A percentile compares a stretch with the other conserved stretches of the same genome.
These are phyloP conservation scores for Thalassiosira hispida DNA, from an alignment of 352 stramenopile species.

Conservation along the genomic window DNA sequence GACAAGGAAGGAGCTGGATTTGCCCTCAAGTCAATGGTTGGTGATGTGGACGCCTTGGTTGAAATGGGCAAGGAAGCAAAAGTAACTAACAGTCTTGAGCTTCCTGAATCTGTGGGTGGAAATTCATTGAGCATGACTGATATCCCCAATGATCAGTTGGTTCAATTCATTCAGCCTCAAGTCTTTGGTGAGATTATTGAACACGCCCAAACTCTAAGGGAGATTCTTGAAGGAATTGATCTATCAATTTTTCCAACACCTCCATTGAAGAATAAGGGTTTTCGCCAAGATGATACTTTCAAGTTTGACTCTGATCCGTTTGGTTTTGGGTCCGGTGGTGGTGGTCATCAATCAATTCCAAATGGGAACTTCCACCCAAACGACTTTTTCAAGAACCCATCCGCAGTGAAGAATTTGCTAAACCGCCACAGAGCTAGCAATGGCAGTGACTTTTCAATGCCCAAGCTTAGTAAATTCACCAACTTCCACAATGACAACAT, in stretches of 20 bases:
- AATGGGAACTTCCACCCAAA: background rate
- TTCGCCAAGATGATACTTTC: background rate
- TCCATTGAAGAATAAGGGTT: background rate
- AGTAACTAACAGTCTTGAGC: background rate
- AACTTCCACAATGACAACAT: background rate
- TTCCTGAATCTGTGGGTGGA: background rate
- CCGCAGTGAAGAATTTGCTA: background rate
- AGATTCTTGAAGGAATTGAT: slow-evolving; percentile 3
- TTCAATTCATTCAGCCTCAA: background rate
- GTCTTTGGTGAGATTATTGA: background rate
- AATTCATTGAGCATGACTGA: background rate
- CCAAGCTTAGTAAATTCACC: background rate
- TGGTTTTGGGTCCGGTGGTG: background rate
- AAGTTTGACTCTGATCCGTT: background rate
- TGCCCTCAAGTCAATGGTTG: background rate
- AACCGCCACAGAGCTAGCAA: background rate
- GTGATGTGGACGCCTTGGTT: background rate
- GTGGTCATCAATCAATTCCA: slow-evolving; percentile 1
- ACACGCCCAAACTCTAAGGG: background rate
- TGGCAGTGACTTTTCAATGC: background rate
- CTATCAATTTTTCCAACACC: background rate
- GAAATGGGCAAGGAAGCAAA: background rate
- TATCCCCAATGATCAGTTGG: background rate
- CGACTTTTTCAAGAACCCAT: background rate
- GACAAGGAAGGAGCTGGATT: background rate